Evolutionary conservation across 176 grass and related monocot species (phyloP).

Genomic region (Bothriochloa decipiens): DNA sequence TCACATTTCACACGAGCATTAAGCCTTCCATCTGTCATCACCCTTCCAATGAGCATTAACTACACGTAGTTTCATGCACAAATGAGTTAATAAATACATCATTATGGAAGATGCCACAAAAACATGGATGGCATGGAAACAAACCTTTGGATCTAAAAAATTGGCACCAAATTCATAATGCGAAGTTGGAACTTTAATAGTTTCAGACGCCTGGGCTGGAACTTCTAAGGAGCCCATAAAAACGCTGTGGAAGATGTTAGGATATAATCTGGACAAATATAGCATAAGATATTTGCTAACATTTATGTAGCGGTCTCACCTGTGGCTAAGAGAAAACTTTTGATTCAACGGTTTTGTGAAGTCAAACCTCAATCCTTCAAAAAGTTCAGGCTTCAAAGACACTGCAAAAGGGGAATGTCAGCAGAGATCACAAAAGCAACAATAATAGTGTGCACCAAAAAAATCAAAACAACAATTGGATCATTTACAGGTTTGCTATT

Average conservation of each 20-base stretch:
- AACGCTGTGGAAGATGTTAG: slow-evolving; percentile 60
- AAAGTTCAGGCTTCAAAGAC: slow-evolving; percentile 96
- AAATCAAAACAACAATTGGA: slow-evolving; percentile 2
- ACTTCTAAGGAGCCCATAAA: slow-evolving; percentile 94
- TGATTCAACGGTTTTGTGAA: slow-evolving; percentile 90
- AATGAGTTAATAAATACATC: slow-evolving; percentile 31
- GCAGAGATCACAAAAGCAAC: slow-evolving; percentile 36
- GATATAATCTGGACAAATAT: slow-evolving; percentile 26
- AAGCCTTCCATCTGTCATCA: slow-evolving; percentile 92
- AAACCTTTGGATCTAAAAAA: slow-evolving; percentile 97
- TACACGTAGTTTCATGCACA: slow-evolving; percentile 44
- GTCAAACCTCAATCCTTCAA: slow-evolving; percentile 95
- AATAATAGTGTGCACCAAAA: slow-evolving; percentile 11
- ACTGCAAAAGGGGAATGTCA: slow-evolving; percentile 62
- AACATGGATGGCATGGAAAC: slow-evolving; percentile 22
- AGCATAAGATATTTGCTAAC: neutral
- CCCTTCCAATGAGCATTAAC: slow-evolving; percentile 94
- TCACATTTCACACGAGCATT: slow-evolving; percentile 99
- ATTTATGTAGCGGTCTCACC: slow-evolving; percentile 41
- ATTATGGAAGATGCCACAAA: neutral
- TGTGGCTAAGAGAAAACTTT: slow-evolving; percentile 93
- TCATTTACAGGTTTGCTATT: neutral
- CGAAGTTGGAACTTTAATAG: slow-evolving; percentile 87
- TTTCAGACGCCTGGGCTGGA: slow-evolving; percentile 74
- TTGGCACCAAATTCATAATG: slow-evolving; percentile 99